Conservation (phyloP, 2,329 filamentous ascomycete species). For the Cladosporium colombiae region DNA sequence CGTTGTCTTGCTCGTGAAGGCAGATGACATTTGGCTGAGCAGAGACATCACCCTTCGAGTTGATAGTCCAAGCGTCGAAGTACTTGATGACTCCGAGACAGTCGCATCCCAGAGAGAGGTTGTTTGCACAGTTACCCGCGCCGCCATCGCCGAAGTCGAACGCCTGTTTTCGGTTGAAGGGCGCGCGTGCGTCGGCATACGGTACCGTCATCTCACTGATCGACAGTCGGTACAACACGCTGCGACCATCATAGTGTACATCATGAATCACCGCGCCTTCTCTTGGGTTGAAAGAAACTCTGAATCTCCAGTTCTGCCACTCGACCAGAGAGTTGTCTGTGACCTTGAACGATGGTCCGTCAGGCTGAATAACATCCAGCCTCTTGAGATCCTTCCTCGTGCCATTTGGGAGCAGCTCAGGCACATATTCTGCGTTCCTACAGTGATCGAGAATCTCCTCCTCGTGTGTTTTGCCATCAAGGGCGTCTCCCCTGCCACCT, state of each 20-base stretch:
- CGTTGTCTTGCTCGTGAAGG: conserved; percentile 69
- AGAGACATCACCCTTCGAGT: conserved; percentile 56
- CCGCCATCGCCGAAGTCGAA: conserved; percentile 73
- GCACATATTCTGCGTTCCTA: conserved; percentile 51
- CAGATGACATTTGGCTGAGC: conserved; percentile 63
- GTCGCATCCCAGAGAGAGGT: conserved; percentile 67
- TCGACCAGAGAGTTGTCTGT: conserved; percentile 51
- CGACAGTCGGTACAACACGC: conserved; percentile 66
- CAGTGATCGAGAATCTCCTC: conserved; percentile 50
- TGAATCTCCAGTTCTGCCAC: conserved; percentile 59
- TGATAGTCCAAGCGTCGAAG: conserved; percentile 59
- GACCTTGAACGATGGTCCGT: conserved; percentile 65
- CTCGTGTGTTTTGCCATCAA: conserved; percentile 43
- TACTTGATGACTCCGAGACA: conserved; percentile 61
- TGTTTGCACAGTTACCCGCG: conserved; percentile 67
- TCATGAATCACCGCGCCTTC: conserved; percentile 71
- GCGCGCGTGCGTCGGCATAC: conserved; percentile 66
- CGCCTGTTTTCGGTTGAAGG: conserved; percentile 69
- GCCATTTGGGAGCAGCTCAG: conserved; percentile 42
- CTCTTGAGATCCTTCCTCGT: conserved; percentile 57
- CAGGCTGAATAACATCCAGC: conserved; percentile 67
- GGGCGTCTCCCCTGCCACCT: conserved; percentile 31
- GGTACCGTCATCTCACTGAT: conserved; percentile 64
- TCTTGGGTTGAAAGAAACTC: conserved; percentile 67
- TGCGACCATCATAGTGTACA: conserved; percentile 65